Conservation (phyloP, 805 yeast species). For the Candida berthetii region DNA sequence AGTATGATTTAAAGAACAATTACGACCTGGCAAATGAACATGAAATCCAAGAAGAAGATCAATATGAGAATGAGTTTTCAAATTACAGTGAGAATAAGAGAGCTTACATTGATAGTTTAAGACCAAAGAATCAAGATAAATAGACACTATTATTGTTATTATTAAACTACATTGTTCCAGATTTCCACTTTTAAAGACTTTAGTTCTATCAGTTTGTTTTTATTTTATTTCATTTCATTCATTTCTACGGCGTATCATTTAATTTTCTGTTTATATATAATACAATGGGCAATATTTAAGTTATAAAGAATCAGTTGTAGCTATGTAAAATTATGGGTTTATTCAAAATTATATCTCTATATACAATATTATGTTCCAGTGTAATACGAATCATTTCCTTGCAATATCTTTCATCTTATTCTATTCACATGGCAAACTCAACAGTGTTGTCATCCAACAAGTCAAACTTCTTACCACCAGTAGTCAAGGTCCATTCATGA, state of each 20-base stretch:
- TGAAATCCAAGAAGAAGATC: conserved; percentile 36
- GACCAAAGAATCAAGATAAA: conserved; percentile 24
- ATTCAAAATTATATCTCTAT: too few relatives aligned
- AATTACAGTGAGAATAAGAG: conserved; percentile 37
- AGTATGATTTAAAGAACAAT: conserved; percentile 25
- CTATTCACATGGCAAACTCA: conserved; percentile 17
- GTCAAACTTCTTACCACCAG: conserved; percentile 39
- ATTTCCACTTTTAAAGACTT: background rate
- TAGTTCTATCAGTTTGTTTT: background rate
- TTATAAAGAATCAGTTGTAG: too few relatives aligned
- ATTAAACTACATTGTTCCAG: too few relatives aligned
- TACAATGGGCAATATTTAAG: too few relatives aligned
- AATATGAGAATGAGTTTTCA: conserved; percentile 39
- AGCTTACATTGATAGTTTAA: conserved; percentile 32
- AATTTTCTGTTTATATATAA: too few relatives aligned
- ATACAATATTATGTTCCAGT: too few relatives aligned
- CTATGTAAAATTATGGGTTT: too few relatives aligned
- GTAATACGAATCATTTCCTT: too few relatives aligned
- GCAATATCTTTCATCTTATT: too few relatives aligned
- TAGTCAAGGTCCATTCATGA: conserved; percentile 54
- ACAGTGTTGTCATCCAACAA: conserved; percentile 41
- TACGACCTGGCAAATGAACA: conserved; percentile 21
- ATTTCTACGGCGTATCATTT: too few relatives aligned
- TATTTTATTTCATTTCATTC: background rate
- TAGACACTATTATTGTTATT: conserved; percentile 1